Conservation (phyloP, 2,329 filamentous ascomycete genomes). For the Fusarium subtropicale region DNA sequence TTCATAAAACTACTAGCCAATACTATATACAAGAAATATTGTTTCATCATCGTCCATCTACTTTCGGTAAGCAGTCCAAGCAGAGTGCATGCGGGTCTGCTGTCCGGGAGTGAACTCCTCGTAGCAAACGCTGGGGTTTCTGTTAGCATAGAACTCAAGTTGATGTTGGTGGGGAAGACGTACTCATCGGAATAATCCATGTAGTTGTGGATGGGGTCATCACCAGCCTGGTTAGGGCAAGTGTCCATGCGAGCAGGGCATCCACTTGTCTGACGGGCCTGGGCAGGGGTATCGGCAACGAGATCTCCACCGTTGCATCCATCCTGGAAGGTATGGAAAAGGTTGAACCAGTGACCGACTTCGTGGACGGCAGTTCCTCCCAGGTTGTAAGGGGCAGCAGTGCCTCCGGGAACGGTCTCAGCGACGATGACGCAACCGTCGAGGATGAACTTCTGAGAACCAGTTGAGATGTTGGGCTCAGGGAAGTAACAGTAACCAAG, state of each 20-base stretch:
- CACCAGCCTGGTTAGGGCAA: constrained; percentile 49
- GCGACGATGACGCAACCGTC: constrained; percentile 57
- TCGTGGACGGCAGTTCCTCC: constrained; percentile 51
- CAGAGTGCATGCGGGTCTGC: constrained; percentile 37
- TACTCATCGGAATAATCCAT: constrained; percentile 59
- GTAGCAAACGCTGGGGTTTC: constrained; percentile 32
- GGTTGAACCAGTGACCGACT: constrained; percentile 58
- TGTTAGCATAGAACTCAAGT: accelerated
- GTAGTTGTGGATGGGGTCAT: constrained; percentile 54
- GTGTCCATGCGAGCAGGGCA: constrained; percentile 53
- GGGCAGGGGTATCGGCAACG: constrained; percentile 56
- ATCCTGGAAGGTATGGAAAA: constrained; percentile 57
- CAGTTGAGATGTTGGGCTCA: constrained; percentile 31
- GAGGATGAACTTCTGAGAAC: constrained; percentile 46
- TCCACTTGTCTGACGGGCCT: constrained; percentile 49
- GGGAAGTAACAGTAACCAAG: constrained; percentile 62
- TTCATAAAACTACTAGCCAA: not conserved
- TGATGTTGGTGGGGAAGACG: not conserved
- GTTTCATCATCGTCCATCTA: not conserved
- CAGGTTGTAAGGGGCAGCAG: constrained; percentile 48
- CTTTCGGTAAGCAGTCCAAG: constrained; percentile 38
- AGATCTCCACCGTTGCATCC: constrained; percentile 53
- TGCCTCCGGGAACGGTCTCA: constrained; percentile 54
- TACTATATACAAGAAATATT: not conserved
- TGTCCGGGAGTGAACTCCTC: constrained; percentile 44